These are phyloP conservation scores for Pisolithus marmoratus DNA, from an alignment of 768 basidiomycete species.

Conservation along the genomic window DNA sequence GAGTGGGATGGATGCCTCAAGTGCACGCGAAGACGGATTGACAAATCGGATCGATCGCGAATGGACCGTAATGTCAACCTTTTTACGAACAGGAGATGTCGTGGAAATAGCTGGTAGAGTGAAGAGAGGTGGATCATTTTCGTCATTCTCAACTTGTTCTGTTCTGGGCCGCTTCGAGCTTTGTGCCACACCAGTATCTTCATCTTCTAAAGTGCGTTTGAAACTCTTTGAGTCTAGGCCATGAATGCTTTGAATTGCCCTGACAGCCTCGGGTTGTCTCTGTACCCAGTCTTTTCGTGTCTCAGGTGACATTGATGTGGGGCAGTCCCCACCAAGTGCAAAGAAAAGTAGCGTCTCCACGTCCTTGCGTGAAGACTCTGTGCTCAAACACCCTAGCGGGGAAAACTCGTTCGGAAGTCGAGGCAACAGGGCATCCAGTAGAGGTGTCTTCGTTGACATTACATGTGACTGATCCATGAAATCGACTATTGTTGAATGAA, in stretches of 20 bases:
- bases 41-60: slow-evolving; percentile 45
- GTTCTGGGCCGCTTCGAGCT: slow-evolving; percentile 18
- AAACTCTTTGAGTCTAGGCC: neutral
- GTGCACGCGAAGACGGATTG: slow-evolving; percentile 41
- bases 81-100: slow-evolving; percentile 73
- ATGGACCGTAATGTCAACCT: slow-evolving; percentile 60
- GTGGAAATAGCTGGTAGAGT: slow-evolving; percentile 61
- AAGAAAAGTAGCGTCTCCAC: slow-evolving; percentile 26
- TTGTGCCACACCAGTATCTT: slow-evolving; percentile 5
- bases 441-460: slow-evolving; percentile 11
- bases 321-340: slow-evolving; percentile 23
- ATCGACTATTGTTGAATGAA: neutral
- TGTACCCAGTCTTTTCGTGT: slow-evolving; percentile 19
- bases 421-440: slow-evolving; percentile 15
- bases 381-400: slow-evolving; percentile 6
- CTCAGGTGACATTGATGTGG: slow-evolving; percentile 8
- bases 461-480: neutral
- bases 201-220: slow-evolving; percentile 22
- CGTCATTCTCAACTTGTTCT: slow-evolving; percentile 1
- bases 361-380: neutral
- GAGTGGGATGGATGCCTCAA: slow-evolving; percentile 49
- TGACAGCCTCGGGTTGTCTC: slow-evolving; percentile 17
- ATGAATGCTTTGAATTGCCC: slow-evolving; percentile 13
- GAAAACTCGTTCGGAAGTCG: slow-evolving; percentile 17
- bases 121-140: slow-evolving; percentile 43